Evolutionary conservation across 768 basidiomycete genomes (phyloP).

Genomic region (Suillus variegatus): DNA sequence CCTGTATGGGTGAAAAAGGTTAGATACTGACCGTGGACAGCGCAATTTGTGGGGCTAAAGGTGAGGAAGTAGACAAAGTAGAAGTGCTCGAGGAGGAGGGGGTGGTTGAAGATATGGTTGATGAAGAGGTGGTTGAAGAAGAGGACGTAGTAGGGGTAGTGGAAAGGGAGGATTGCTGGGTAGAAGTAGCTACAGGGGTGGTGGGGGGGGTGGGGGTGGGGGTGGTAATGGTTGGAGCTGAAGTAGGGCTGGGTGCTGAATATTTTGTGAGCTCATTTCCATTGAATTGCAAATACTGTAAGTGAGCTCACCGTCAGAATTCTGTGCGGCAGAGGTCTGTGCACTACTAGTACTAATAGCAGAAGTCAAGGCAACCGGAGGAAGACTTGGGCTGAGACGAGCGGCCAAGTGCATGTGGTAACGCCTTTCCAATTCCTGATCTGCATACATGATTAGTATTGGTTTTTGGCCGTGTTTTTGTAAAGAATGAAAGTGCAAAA

Average conservation of each 20-base stretch:
- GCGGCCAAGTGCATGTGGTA: conserved; percentile 12
- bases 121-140: conserved; percentile 5
- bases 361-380: background rate
- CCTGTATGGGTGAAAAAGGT: background rate
- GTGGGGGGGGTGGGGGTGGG: conserved; percentile 16
- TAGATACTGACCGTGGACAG: background rate
- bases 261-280: background rate
- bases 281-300: conserved; percentile 9
- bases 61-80: conserved; percentile 6
- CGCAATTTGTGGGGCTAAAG: background rate
- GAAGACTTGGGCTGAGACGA: conserved; percentile 13
- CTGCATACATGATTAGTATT: conserved; percentile 7
- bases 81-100: conserved; percentile 6
- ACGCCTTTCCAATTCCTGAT: conserved; percentile 18
- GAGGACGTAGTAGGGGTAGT: conserved; percentile 11
- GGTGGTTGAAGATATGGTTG: conserved; percentile 6
- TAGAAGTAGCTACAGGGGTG: conserved; percentile 5
- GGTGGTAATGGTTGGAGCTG: conserved; percentile 13
- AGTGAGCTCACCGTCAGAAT: background rate
- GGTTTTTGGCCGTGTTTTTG: conserved; percentile 8
- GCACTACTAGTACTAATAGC: background rate
- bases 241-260: background rate
- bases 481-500: conserved; percentile 26
- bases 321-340: background rate
- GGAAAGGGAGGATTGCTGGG: conserved; percentile 6